Conservation (phyloP, 2,329 filamentous ascomycete genomes). For the Exophiala aquamarina region DNA sequence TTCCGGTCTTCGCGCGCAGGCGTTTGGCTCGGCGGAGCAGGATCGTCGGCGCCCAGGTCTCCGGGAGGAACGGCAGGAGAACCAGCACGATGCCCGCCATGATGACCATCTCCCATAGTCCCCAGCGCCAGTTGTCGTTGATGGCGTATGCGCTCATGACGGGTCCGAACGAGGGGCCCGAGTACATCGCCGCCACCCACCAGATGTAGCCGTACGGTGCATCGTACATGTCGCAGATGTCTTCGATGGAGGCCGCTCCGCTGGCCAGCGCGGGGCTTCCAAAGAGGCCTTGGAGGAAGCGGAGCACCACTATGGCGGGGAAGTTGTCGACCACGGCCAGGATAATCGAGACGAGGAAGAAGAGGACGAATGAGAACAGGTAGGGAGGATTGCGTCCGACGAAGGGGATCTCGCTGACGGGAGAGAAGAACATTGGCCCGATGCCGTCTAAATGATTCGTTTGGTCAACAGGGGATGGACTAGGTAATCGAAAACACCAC, state of each 20-base stretch:
- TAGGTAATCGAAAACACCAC: neutral
- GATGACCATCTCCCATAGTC: conserved; percentile 60
- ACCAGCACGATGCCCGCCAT: conserved; percentile 56
- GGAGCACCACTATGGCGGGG: conserved; percentile 61
- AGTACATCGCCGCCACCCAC: conserved; percentile 51
- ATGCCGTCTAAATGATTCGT: conserved; percentile 44
- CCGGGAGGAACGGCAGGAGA: conserved; percentile 62
- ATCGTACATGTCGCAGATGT: conserved; percentile 53
- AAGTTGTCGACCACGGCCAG: conserved; percentile 64
- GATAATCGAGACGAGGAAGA: conserved; percentile 67
- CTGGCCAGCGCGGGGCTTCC: conserved; percentile 65
- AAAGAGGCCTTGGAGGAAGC: conserved; percentile 66
- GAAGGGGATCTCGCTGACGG: conserved; percentile 64
- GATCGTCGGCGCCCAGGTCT: conserved; percentile 61
- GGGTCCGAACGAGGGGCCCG: conserved; percentile 35
- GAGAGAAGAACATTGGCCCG: conserved; percentile 63
- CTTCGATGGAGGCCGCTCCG: conserved; percentile 47
- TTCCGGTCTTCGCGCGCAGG: conserved; percentile 60
- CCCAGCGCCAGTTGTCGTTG: conserved; percentile 60
- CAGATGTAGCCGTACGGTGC: conserved; percentile 59
- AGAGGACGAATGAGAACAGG: conserved; percentile 66
- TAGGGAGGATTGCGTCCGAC: conserved; percentile 70
- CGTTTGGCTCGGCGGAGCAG: conserved; percentile 60
- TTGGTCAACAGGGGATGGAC: neutral
- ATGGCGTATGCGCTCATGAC: conserved; percentile 62